Conservation (phyloP, 345 rosid genomes). For the Gossypium stocksii region DNA sequence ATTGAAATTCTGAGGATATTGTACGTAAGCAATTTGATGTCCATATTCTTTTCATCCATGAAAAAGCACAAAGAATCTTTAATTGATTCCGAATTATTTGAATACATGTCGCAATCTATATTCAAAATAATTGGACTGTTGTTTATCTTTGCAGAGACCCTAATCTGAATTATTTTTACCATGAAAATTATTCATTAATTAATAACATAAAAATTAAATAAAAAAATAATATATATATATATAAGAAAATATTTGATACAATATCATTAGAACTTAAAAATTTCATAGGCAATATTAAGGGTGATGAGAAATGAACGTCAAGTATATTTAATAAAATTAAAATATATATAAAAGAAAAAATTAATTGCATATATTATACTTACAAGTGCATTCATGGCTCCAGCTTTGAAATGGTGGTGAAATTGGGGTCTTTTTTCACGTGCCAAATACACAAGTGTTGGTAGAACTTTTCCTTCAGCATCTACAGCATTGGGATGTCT, state of each 20-base stretch:
- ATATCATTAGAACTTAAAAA: no score
- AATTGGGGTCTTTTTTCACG: neutral
- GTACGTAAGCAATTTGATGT: neutral
- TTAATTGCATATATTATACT: no score
- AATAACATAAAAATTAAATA: no score
- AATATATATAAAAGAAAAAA: no score
- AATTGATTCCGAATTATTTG: neutral
- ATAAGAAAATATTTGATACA: no score
- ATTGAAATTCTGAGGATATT: neutral
- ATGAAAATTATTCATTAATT: neutral
- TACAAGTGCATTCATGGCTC: no score
- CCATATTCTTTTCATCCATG: slow-evolving; percentile 1
- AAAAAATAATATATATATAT: no score
- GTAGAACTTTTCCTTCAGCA: neutral
- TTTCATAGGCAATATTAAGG: no score
- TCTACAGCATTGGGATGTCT: neutral
- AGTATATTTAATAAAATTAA: no score
- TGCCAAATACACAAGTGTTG: slow-evolving; percentile 6
- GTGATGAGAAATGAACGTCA: no score
- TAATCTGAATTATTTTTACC: neutral
- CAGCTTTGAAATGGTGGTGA: neutral
- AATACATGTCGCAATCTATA: neutral
- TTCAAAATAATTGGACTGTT: neutral
- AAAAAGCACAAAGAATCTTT: neutral
- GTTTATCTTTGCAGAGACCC: neutral